Evolutionary conservation across 2,329 filamentous ascomycete species (phyloP).

Genomic region (Trichophyton schoenleinii): DNA sequence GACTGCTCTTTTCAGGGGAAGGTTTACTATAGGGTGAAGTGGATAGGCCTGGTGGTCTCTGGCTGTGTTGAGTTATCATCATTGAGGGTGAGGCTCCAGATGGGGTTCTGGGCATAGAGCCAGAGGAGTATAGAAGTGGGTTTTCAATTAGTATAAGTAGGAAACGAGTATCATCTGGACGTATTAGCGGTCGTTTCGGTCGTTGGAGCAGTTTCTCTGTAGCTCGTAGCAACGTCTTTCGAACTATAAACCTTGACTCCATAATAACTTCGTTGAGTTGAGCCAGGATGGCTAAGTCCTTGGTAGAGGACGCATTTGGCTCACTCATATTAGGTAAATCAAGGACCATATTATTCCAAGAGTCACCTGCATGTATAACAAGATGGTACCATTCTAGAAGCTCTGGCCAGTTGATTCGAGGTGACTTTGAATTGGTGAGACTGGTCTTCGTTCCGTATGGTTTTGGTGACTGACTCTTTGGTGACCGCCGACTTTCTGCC

Average conservation of each 20-base stretch:
- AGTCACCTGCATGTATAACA: conserved; percentile 53
- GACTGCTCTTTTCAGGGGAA: conserved; percentile 19
- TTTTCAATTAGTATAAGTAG: conserved; percentile 68
- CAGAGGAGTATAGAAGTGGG: conserved; percentile 52
- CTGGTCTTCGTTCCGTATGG: conserved; percentile 11
- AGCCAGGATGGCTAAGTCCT: conserved; percentile 33
- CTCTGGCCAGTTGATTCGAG: conserved; percentile 62
- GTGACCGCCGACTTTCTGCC: conserved; percentile 46
- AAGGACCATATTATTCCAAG: conserved; percentile 53
- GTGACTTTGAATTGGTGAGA: conserved; percentile 47
- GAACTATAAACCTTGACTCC: conserved; percentile 56
- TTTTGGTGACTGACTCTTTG: conserved; percentile 22
- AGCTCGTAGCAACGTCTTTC: conserved; percentile 60
- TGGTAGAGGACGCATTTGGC: conserved; percentile 16
- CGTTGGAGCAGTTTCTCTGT: conserved; percentile 69
- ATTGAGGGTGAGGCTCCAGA: not conserved
- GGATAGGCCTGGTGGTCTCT: conserved; percentile 13
- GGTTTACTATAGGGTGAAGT: conserved; percentile 17
- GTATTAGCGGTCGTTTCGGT: conserved; percentile 56
- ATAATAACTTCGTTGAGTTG: conserved; percentile 41
- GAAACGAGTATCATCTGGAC: conserved; percentile 61
- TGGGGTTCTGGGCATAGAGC: conserved; percentile 11
- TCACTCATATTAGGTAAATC: conserved; percentile 27
- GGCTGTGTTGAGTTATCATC: not conserved
- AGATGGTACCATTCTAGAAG: conserved; percentile 62